These are phyloP conservation scores for Coriolopsis trogii DNA, from an alignment of 1,284 basidiomycete species.

Conservation along the genomic window DNA sequence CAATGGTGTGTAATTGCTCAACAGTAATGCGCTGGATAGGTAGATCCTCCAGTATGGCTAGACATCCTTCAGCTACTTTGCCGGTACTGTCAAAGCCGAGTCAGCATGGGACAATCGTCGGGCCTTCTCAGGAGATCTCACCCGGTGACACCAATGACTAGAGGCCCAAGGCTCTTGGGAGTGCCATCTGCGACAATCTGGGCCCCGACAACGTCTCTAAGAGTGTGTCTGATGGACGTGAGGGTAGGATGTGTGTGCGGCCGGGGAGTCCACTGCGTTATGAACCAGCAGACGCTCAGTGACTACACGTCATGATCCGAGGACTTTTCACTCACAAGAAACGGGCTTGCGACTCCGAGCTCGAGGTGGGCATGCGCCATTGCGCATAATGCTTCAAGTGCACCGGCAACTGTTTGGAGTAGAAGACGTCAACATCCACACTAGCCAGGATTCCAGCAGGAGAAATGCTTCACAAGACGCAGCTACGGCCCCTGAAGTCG, in stretches of 20 bases:
- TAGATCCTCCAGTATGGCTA: constrained; percentile 72
- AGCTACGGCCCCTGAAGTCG: no score
- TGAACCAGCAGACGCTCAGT: no score
- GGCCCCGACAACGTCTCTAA: constrained; percentile 61
- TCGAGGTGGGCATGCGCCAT: constrained; percentile 80
- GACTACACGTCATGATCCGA: background rate
- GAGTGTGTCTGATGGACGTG: constrained; percentile 55
- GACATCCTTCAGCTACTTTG: constrained; percentile 77
- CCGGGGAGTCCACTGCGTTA: constrained; percentile 75
- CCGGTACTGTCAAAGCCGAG: constrained; percentile 54
- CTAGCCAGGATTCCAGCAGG: background rate
- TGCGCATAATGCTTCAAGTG: constrained; percentile 78
- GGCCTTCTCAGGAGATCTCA: constrained; percentile 34
- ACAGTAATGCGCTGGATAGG: constrained; percentile 64
- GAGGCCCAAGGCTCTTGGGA: constrained; percentile 67
- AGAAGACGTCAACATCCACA: background rate
- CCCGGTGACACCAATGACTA: constrained; percentile 86
- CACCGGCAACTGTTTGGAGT: constrained; percentile 71
- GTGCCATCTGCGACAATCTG: constrained; percentile 61
- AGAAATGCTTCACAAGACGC: constrained; percentile 1
- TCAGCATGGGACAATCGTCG: background rate
- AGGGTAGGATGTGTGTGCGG: constrained; percentile 76
- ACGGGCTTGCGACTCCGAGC: constrained; percentile 79
- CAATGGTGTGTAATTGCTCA: constrained; percentile 59
- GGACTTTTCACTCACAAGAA: constrained; percentile 58